Evolutionary conservation across 495 filamentous ascomycete species (phyloP), one percentile per base, ranked within the genome.

Genomic region (Pyrenula massariospora): DNA sequence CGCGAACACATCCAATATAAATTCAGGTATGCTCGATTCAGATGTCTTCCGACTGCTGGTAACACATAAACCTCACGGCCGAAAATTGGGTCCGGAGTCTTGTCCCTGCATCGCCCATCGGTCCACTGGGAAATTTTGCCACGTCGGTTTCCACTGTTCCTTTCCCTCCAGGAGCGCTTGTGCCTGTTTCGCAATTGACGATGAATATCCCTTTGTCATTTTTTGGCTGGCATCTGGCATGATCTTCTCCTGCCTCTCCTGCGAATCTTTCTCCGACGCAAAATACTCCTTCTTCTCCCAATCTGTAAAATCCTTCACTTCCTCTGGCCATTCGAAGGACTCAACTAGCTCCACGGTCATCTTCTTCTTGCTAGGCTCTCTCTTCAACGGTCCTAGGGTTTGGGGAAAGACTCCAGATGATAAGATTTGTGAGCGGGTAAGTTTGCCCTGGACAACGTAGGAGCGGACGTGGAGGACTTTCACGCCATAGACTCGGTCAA

Each of bases 311-410:
- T 86, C 77, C 60, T 76, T 68, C 20, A 84, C 84, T 62, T 68
- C 70, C 57, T 81, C 75, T 5, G 91, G 91, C 83, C 87, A 96
- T 57, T 84, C 81, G 77, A 96, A 96, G 42, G 89, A 87, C 76
- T 82, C 68, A 31, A 74, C 78, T 73, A 96, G 78, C 74, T 95
- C 86, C 52, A 91, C 87, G 24, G 85, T 89, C 91, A 96, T 96
- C 68, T 81, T 86, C 82, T 96, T 96, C 59, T 84, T 77, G 31
- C 81, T 74, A 56, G 74, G 70, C 23, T 87, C 86, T 22, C 89
- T 79, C 51, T 81, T 71, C 60, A 70, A 62, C 49, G 67, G 62
- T 55, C 67, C 70, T 19, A 59, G 60, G 10, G 69, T 50, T 52
- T 52, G 19, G 31, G 31, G 15, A 15, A 42, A 42, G 31, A 15